Conservation (phyloP, 148 eudicot species). For the Camellia sinensis region DNA sequence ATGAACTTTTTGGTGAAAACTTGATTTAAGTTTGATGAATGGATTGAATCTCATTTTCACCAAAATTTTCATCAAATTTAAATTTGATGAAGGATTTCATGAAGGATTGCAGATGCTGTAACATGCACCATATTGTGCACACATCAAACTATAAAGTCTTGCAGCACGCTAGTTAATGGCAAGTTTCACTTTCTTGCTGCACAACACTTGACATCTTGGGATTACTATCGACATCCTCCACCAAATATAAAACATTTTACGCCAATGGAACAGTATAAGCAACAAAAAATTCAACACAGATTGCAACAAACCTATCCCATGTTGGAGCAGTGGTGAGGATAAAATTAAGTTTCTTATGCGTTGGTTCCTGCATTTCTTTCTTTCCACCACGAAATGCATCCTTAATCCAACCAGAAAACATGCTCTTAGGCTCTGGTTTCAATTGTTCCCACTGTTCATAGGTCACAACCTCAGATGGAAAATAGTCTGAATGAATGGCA, state of each 20-base stretch:
- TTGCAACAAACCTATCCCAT: slow-evolving; percentile 75
- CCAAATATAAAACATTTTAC: background rate
- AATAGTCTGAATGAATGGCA: slow-evolving; percentile 41
- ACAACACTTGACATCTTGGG: background rate
- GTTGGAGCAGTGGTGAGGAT: slow-evolving; percentile 74
- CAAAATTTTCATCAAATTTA: too few species aligned
- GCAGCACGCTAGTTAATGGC: background rate
- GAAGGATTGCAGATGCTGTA: too few species aligned
- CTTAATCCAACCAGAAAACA: slow-evolving; percentile 78
- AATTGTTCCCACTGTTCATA: slow-evolving; percentile 73
- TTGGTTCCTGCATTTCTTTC: slow-evolving; percentile 74
- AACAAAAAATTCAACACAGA: slow-evolving; percentile 6
- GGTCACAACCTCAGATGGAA: slow-evolving; percentile 77
- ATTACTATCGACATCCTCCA: background rate
- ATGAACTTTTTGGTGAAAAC: too few species aligned
- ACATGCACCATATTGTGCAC: background rate
- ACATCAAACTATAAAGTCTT: background rate
- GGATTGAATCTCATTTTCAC: too few species aligned
- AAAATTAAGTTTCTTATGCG: slow-evolving; percentile 61
- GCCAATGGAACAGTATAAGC: background rate
- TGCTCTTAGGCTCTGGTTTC: slow-evolving; percentile 52
- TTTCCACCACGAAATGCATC: slow-evolving; percentile 58
- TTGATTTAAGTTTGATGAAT: too few species aligned
- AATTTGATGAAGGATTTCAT: too few species aligned
- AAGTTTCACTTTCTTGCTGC: background rate